These are phyloP conservation scores for Simmondsia chinensis DNA, from an alignment of 148 eudicot species.

Conservation along the genomic window DNA sequence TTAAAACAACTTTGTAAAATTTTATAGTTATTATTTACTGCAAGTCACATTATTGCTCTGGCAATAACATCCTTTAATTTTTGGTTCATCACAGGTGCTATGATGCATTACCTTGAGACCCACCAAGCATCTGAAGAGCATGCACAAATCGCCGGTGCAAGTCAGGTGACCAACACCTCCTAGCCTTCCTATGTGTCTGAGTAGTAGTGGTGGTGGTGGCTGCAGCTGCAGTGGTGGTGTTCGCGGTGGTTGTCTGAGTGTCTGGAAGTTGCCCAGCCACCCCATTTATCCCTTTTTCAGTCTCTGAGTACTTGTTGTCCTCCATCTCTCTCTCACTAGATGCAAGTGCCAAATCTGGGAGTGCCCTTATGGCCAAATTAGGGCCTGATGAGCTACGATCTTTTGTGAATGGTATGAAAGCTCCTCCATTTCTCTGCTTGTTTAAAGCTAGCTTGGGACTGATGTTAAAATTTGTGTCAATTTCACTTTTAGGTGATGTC, in stretches of 20 bases:
- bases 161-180: conserved; percentile 99
- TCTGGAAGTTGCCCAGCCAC: conserved; percentile 12
- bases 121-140: conserved; percentile 97
- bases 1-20: no score
- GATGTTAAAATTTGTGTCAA: conserved; percentile 24
- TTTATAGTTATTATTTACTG: no score
- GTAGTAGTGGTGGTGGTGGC: conserved; percentile 7
- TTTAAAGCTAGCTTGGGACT: conserved; percentile 38
- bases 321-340: conserved; percentile 46
- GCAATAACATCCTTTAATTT: no score
- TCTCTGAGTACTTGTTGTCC: conserved; percentile 27
- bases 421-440: conserved; percentile 63
- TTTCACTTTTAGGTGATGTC: conserved; percentile 30
- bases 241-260: conserved; percentile 20
- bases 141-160: conserved; percentile 90
- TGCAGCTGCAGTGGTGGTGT: conserved; percentile 5
- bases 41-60: no score
- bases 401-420: conserved; percentile 71
- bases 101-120: conserved; percentile 86
- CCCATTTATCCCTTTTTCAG: conserved; percentile 18
- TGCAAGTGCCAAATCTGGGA: conserved; percentile 60
- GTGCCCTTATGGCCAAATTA: conserved; percentile 11
- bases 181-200: conserved; percentile 67
- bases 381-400: conserved; percentile 19
- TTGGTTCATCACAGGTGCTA: no score